A percentile compares a stretch with the other conserved stretches of the same genome.
Evolutionary conservation across 2,329 filamentous ascomycete genomes (phyloP).

Genomic region (Venturia aucupariae): DNA sequence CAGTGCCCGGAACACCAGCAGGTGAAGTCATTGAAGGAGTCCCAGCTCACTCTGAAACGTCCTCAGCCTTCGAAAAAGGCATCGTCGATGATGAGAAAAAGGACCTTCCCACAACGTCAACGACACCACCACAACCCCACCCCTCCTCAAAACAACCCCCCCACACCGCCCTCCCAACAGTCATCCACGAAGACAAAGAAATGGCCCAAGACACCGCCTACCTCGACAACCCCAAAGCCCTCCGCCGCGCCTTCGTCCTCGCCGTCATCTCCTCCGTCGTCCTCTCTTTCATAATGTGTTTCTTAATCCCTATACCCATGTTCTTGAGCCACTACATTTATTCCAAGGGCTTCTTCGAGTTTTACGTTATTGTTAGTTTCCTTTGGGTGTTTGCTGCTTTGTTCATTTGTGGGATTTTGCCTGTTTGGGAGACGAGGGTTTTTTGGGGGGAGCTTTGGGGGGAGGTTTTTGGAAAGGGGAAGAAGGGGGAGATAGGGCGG

Average conservation of each 20-base stretch:
- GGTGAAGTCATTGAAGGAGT: constrained; percentile 15
- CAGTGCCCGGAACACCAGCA: background rate
- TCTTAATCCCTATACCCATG: constrained; percentile 34
- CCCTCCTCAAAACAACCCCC: background rate
- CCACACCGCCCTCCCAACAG: background rate
- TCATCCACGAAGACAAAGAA: constrained; percentile 10
- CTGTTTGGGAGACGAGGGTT: constrained; percentile 32
- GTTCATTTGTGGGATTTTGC: constrained; percentile 32
- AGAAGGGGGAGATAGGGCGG: background rate
- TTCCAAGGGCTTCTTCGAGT: constrained; percentile 32
- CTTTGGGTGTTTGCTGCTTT: constrained; percentile 34
- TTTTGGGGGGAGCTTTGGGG: constrained; percentile 19
- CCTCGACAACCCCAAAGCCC: constrained; percentile 15
- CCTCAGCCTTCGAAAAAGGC: background rate
- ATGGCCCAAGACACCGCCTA: background rate
- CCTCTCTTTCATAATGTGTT: constrained; percentile 32
- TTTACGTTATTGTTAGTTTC: constrained; percentile 33
- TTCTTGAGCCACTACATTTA: constrained; percentile 35
- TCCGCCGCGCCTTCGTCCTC: constrained; percentile 28
- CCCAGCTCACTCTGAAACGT: constrained; percentile 3
- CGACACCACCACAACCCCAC: background rate
- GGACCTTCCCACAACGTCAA: background rate
- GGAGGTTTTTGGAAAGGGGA: background rate
- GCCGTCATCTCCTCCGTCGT: constrained; percentile 29
- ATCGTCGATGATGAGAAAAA: constrained; percentile 7